Percentiles rank a stretch among this genome's conserved stretches.
These are phyloP conservation scores for Leccinum subgranulosum DNA, from an alignment of 768 basidiomycete genomes.

Conservation along the genomic window DNA sequence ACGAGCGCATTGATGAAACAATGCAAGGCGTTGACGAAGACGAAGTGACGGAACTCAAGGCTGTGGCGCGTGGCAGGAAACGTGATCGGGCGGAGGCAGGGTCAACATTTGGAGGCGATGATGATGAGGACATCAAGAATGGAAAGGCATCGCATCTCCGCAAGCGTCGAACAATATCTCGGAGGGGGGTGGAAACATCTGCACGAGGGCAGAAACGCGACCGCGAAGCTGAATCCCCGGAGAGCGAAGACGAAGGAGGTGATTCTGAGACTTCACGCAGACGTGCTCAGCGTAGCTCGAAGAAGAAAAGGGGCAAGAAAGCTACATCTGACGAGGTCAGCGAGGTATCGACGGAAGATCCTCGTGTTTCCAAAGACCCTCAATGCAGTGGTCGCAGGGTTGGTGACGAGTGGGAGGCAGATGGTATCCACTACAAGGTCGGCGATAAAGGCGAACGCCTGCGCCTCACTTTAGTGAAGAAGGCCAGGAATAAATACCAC, in stretches of 20 bases:
- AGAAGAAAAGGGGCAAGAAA: constrained; percentile 57
- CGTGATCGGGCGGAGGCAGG: constrained; percentile 73
- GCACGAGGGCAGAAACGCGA: constrained; percentile 65
- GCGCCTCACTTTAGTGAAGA: constrained; percentile 69
- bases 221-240: constrained; percentile 49
- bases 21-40: constrained; percentile 42
- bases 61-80: constrained; percentile 56
- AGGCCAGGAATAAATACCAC: constrained; percentile 61
- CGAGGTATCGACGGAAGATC: constrained; percentile 51
- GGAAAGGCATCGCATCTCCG: constrained; percentile 45
- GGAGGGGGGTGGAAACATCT: constrained; percentile 48
- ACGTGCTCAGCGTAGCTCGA: constrained; percentile 18
- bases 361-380: constrained; percentile 44
- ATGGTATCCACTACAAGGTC: constrained; percentile 69
- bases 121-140: constrained; percentile 38
- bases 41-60: constrained; percentile 37
- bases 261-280: constrained; percentile 11
- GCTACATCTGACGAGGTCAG: constrained; percentile 37
- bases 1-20: constrained; percentile 33
- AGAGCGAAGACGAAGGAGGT: constrained; percentile 26
- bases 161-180: constrained; percentile 55
- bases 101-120: constrained; percentile 65
- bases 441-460: constrained; percentile 67
- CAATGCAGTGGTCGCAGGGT: constrained; percentile 56
- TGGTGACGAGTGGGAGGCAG: constrained; percentile 75